Evolutionary conservation across 2,329 filamentous ascomycete genomes (phyloP).

Genomic region (Moelleriella libera): DNA sequence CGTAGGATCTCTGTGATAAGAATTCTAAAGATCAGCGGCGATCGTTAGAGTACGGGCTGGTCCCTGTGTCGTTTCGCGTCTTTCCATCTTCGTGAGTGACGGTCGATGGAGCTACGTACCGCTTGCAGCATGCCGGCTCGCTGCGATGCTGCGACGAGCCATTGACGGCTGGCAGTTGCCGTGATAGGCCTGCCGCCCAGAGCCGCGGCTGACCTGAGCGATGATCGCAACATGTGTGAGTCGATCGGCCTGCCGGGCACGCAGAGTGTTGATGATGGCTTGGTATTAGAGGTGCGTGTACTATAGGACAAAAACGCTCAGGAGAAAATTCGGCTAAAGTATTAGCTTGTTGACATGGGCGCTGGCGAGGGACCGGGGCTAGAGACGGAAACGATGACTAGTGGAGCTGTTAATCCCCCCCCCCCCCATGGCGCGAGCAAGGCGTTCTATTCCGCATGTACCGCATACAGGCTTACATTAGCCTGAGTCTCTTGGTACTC

Average conservation of each 20-base stretch:
- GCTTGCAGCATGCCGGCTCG: conserved; percentile 15
- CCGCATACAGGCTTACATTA: no score
- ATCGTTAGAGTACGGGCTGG: no score
- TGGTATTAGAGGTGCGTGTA: conserved; percentile 9
- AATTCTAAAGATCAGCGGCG: no score
- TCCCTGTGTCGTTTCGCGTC: no score
- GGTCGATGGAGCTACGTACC: conserved; percentile 12
- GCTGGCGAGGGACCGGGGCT: background rate
- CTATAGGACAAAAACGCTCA: conserved; percentile 25
- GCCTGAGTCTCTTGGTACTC: no score
- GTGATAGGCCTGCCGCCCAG: conserved; percentile 39
- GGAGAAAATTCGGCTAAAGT: conserved; percentile 29
- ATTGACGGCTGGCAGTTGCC: conserved; percentile 43
- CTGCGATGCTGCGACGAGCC: conserved; percentile 28
- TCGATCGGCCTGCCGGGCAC: conserved; percentile 21
- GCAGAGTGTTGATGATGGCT: conserved; percentile 6
- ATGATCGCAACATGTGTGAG: conserved; percentile 55
- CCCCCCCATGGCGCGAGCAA: background rate
- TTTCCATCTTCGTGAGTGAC: no score
- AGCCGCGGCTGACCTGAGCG: conserved; percentile 49
- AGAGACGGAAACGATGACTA: background rate
- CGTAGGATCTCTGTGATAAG: conserved; percentile 36
- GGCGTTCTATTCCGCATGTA: no score
- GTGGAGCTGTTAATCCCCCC: background rate
- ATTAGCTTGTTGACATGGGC: background rate